These are phyloP conservation scores for Xylariaceae sp. DNA, from an alignment of 2,329 filamentous ascomycete genomes.

Conservation along the genomic window DNA sequence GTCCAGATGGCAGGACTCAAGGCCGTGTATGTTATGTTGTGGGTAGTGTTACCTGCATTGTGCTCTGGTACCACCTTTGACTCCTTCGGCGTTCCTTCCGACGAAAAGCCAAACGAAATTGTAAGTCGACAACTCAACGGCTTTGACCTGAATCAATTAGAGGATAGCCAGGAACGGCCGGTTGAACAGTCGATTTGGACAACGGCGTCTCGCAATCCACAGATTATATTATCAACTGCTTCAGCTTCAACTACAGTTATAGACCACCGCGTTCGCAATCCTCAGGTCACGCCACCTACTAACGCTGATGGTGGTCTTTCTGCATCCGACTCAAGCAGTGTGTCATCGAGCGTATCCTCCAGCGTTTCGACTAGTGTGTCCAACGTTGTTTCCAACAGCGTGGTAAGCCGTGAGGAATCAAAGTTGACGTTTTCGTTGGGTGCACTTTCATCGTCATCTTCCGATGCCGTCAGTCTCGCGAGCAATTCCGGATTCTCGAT, in stretches of 20 bases:
- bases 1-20: constrained; percentile 5
- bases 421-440: background rate
- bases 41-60: background rate
- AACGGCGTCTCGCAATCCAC: too few relatives aligned
- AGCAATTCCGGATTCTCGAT: constrained; percentile 1
- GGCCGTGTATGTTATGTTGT: constrained; percentile 3
- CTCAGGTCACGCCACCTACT: background rate
- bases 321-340: background rate
- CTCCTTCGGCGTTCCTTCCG: background rate
- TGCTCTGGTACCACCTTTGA: background rate
- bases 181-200: too few relatives aligned
- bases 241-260: too few relatives aligned
- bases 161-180: background rate
- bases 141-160: background rate
- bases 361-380: constrained; percentile 3
- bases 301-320: background rate
- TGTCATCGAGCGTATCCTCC: constrained; percentile 1
- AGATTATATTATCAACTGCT: too few relatives aligned
- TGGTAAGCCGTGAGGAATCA: background rate
- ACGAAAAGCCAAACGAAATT: background rate
- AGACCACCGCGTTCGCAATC: too few relatives aligned
- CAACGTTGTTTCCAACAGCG: constrained; percentile 1
- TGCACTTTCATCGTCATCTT: background rate
- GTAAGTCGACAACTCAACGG: background rate
- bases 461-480: constrained; percentile 1